These are phyloP conservation scores for Dipodascopsis uninucleata DNA, from an alignment of 805 yeast species.

Conservation along the genomic window DNA sequence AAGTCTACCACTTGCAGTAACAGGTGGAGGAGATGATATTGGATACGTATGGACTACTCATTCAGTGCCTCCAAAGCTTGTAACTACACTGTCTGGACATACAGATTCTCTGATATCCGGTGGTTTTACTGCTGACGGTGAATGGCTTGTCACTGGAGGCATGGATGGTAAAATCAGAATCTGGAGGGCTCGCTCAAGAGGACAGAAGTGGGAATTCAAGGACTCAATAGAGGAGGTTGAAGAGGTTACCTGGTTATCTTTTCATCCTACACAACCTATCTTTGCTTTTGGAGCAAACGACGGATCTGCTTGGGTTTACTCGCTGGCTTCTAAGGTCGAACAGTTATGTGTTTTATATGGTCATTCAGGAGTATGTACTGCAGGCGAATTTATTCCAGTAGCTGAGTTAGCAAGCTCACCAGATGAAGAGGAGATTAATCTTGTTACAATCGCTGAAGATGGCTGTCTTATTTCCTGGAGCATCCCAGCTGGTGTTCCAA, in stretches of 20 bases:
- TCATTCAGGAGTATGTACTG: slow-evolving; percentile 76
- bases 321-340: slow-evolving; percentile 56
- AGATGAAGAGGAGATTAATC: slow-evolving; percentile 40
- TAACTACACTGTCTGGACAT: slow-evolving; percentile 73
- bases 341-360: slow-evolving; percentile 44
- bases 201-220: slow-evolving; percentile 73
- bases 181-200: slow-evolving; percentile 67
- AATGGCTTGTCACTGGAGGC: slow-evolving; percentile 80
- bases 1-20: slow-evolving; percentile 70
- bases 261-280: slow-evolving; percentile 73
- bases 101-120: slow-evolving; percentile 85
- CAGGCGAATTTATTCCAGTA: slow-evolving; percentile 67
- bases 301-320: slow-evolving; percentile 93
- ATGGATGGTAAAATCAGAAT: slow-evolving; percentile 86
- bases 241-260: slow-evolving; percentile 78
- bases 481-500: slow-evolving; percentile 68
- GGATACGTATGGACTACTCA: slow-evolving; percentile 93
- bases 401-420: slow-evolving; percentile 50
- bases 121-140: slow-evolving; percentile 79
- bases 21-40: slow-evolving; percentile 93
- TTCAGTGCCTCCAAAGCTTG: slow-evolving; percentile 75
- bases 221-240: slow-evolving; percentile 80
- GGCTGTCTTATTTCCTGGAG: slow-evolving; percentile 87
- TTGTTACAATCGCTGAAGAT: slow-evolving; percentile 80
- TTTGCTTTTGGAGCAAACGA: slow-evolving; percentile 91